These are phyloP conservation scores for Colletotrichum horii DNA, from an alignment of 2,329 filamentous ascomycete genomes.

Conservation along the genomic window DNA sequence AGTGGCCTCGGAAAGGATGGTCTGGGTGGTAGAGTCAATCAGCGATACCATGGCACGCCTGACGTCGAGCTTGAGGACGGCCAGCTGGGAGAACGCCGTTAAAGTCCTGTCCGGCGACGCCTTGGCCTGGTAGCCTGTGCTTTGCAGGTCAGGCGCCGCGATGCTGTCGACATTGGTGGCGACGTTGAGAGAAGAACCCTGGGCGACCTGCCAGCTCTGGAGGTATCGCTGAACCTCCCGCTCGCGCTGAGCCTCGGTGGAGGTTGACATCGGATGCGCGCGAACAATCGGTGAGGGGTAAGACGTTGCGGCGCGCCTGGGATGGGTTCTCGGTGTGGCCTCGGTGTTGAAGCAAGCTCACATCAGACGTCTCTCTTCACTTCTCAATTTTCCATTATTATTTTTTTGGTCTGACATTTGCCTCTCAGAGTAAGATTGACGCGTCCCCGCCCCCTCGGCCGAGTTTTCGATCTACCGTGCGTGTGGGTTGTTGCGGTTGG, in stretches of 20 bases:
- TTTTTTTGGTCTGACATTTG: background rate
- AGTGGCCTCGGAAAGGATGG: constrained; percentile 57
- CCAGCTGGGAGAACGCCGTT: constrained; percentile 55
- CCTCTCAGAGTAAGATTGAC: background rate
- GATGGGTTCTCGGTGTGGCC: background rate
- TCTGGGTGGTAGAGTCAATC: constrained; percentile 50
- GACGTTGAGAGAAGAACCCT: constrained; percentile 35
- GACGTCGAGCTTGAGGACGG: constrained; percentile 50
- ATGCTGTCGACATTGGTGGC: constrained; percentile 35
- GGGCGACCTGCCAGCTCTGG: constrained; percentile 35
- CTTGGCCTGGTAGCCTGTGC: constrained; percentile 35
- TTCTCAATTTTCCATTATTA: background rate
- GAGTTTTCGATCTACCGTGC: background rate
- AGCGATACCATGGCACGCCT: constrained; percentile 56
- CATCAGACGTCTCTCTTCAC: background rate
- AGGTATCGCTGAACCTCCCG: constrained; percentile 35
- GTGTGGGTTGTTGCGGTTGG: background rate
- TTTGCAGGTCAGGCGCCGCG: constrained; percentile 29
- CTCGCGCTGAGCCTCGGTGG: constrained; percentile 29
- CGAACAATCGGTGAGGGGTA: background rate
- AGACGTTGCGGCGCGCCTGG: background rate
- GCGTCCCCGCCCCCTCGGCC: background rate
- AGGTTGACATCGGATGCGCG: constrained; percentile 1
- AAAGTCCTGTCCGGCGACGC: constrained; percentile 42
- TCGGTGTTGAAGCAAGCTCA: background rate